Evolutionary conservation across 2,329 filamentous ascomycete genomes (phyloP), one percentile per base, ranked within the genome.

Genomic region (Epichloe typhina): DNA sequence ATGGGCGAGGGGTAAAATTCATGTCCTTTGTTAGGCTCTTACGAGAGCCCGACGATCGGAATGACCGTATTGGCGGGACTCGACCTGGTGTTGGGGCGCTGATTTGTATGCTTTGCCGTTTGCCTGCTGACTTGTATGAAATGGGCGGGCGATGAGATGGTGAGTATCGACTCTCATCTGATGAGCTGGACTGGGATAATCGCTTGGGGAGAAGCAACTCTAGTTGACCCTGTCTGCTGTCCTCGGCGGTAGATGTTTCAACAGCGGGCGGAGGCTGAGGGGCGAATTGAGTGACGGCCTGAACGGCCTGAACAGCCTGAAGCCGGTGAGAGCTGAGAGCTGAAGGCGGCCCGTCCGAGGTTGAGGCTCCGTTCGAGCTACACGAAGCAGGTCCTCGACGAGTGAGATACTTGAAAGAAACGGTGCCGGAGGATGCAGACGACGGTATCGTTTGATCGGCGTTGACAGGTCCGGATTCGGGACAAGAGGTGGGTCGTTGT

Each of bases 11-110:
- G 26, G 66, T 66, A 50, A 69, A 68, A 56, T 70, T 76, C 72
- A 77, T 78, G 59, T 80, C 76, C 57, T 75, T 66, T 13, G 66
- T 66, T 23, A 74, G 65, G 61, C 75, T 79, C 63, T 72, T 76
- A 56, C 78, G 75, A 54, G 76, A 76, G 57, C 72, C 74, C 38
- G 77, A 79, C 26, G 76, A 78, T 53, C 77, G 72, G 56, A 79
- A 78, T 8, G 69, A 67, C 50, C 77, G 73, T 59, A 79, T 79
- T 7, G 76, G 76, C 15, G 76, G 74, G 40, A 79, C 69, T 46
- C 69, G 68, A 52, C 66, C 64, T 31, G 67, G 64, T 12, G 61
- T 59, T 43, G 64, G 59, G 44, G 64, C 61, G 35, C 56, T 56
- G 38, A 61, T 54, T 52, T 71, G 66, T 47, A 59, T 58, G 52